phyloP scores from a whole-genome alignment of 1,284 basidiomycete genomes.

The Abortiporus biennis region DNA sequence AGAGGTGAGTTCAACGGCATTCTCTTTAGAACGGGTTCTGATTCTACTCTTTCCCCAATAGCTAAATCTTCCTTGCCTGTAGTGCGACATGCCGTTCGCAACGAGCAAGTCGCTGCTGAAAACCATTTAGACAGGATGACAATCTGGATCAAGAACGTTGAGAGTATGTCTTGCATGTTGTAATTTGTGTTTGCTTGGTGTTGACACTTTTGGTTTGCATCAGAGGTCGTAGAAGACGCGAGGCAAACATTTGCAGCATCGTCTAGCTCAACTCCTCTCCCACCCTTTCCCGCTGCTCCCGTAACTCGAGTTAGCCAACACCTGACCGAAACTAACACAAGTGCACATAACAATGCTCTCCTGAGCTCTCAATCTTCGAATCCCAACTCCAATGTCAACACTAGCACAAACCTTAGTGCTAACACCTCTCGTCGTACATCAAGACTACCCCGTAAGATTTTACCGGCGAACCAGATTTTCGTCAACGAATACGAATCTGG shows the following conservation, averaged over 20 bases:
- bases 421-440: constrained; percentile 37
- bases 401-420: constrained; percentile 15
- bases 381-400: background rate
- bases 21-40: background rate
- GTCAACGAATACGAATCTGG: constrained; percentile 27
- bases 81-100: constrained; percentile 43
- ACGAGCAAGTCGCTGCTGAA: constrained; percentile 45
- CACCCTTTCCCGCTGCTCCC: constrained; percentile 55
- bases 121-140: constrained; percentile 61
- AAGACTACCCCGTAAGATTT: constrained; percentile 51
- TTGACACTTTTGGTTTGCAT: constrained; percentile 9
- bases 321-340: too few species aligned
- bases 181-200: constrained; percentile 9
- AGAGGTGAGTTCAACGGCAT: constrained; percentile 36
- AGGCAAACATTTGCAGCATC: constrained; percentile 63
- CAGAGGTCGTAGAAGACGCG: constrained; percentile 74
- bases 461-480: constrained; percentile 70
- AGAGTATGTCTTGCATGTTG: constrained; percentile 46
- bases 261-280: constrained; percentile 35
- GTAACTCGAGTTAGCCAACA: constrained; percentile 44
- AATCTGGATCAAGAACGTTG: constrained; percentile 72
- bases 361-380: background rate
- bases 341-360: too few species aligned
- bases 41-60: constrained; percentile 11
- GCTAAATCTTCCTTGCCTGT: constrained; percentile 43